These are phyloP conservation scores for Casuarina equisetifolia DNA, from an alignment of 306 rosid genomes.

Conservation along the genomic window DNA sequence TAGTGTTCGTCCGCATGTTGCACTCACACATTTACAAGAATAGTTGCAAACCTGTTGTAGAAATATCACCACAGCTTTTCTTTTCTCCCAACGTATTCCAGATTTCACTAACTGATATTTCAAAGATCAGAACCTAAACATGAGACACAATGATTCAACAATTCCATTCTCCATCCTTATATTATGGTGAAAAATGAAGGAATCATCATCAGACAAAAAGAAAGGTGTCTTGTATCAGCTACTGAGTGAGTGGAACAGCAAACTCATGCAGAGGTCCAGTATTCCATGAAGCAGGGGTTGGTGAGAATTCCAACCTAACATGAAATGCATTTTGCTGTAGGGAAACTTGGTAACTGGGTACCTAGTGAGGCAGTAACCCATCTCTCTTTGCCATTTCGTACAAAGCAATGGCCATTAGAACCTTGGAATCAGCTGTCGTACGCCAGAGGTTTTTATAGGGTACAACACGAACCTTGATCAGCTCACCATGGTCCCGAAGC, in stretches of 20 bases:
- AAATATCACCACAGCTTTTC: no score
- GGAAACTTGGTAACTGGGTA: slow-evolving; percentile 11
- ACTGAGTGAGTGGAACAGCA: background rate
- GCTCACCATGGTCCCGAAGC: slow-evolving; percentile 83
- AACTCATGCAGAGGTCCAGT: background rate
- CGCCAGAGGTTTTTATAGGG: slow-evolving; percentile 83
- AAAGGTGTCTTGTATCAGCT: background rate
- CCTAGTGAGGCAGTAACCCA: slow-evolving; percentile 53
- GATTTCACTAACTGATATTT: background rate
- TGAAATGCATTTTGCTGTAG: background rate
- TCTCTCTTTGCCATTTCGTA: slow-evolving; percentile 80
- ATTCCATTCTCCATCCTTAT: no score
- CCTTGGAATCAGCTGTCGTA: slow-evolving; percentile 79
- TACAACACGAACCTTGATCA: slow-evolving; percentile 70
- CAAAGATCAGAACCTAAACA: background rate
- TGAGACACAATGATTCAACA: background rate
- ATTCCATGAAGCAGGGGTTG: background rate
- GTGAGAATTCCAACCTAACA: background rate
- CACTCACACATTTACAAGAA: no score
- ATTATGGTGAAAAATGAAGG: no score
- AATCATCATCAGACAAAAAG: background rate
- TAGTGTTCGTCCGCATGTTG: no score
- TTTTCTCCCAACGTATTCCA: no score
- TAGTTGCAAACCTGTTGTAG: no score
- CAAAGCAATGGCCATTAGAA: slow-evolving; percentile 65